Evolutionary conservation across 352 stramenopile genomes (phyloP).

Genomic region (Phytophthora europaea): DNA sequence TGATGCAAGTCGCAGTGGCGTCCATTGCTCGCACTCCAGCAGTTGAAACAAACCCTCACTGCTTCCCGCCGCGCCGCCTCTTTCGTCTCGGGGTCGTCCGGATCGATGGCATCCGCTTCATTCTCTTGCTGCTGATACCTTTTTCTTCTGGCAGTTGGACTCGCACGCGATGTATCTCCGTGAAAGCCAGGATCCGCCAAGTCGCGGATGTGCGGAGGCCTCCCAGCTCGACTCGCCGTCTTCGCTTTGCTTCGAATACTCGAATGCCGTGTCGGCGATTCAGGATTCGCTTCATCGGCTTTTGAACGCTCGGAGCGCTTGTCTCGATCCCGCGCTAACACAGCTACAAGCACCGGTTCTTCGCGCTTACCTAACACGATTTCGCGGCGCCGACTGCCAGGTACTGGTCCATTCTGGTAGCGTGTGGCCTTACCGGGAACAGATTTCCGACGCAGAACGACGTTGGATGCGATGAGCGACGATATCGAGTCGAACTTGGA

Average conservation of each 20-base stretch:
- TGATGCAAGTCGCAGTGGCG: constrained; percentile 80
- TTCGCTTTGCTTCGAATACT: constrained; percentile 30
- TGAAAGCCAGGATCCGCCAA: constrained; percentile 79
- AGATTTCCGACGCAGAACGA: constrained; percentile 68
- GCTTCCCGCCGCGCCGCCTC: constrained; percentile 29
- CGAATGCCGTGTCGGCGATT: constrained; percentile 19
- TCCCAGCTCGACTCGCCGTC: constrained; percentile 22
- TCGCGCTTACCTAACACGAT: constrained; percentile 76
- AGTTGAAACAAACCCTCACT: constrained; percentile 91
- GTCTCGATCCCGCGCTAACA: constrained; percentile 47
- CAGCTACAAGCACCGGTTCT: constrained; percentile 67
- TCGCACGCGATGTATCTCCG: constrained; percentile 36
- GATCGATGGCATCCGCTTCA: constrained; percentile 5
- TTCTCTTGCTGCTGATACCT: constrained; percentile 14
- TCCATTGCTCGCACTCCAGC: constrained; percentile 92
- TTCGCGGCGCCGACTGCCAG: constrained; percentile 42
- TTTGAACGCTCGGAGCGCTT: constrained; percentile 20
- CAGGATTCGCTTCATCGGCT: neutral
- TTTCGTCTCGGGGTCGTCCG: constrained; percentile 17
- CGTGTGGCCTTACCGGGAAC: constrained; percentile 26
- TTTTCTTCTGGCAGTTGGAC: constrained; percentile 7
- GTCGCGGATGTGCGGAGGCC: constrained; percentile 76
- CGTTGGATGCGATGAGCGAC: constrained; percentile 84
- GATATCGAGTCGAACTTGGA: constrained; percentile 94
- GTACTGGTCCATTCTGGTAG: constrained; percentile 11